phyloP scores from a whole-genome alignment of 2,329 filamentous ascomycete genomes.

The Verticillium isaacii region DNA sequence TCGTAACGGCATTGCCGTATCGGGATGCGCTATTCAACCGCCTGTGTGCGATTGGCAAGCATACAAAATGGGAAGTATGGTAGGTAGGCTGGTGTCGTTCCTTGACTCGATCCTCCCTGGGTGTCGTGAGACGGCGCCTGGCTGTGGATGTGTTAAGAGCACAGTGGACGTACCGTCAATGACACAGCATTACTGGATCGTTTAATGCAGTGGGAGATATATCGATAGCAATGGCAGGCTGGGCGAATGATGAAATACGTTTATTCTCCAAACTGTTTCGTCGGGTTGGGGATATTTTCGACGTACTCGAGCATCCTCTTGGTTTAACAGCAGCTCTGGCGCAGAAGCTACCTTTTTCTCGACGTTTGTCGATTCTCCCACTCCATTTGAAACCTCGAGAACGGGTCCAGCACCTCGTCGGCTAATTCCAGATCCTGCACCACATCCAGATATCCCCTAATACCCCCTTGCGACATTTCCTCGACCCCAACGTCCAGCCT shows the following conservation, averaged over 20 bases:
- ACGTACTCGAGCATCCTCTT: no score
- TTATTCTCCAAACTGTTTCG: no score
- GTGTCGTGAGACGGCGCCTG: no score
- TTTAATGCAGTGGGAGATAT: no score
- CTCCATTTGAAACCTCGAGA: neutral
- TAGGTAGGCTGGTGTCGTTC: neutral
- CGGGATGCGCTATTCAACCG: conserved; percentile 1
- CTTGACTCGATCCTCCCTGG: no score
- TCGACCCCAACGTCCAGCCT: neutral
- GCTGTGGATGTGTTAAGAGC: no score
- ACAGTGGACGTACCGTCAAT: no score
- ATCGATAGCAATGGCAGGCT: no score
- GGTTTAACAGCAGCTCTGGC: no score
- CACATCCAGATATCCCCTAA: neutral
- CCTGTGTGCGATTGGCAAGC: neutral
- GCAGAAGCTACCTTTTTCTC: neutral
- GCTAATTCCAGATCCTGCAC: neutral
- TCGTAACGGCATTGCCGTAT: neutral
- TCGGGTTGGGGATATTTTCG: no score
- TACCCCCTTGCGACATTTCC: neutral
- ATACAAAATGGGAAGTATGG: neutral
- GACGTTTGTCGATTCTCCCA: neutral
- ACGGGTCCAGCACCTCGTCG: neutral
- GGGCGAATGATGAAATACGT: no score
- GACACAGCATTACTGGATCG: no score